These are phyloP conservation scores for Chondrus crispus DNA, from an alignment of 23 red algal genomes.

Conservation along the genomic window DNA sequence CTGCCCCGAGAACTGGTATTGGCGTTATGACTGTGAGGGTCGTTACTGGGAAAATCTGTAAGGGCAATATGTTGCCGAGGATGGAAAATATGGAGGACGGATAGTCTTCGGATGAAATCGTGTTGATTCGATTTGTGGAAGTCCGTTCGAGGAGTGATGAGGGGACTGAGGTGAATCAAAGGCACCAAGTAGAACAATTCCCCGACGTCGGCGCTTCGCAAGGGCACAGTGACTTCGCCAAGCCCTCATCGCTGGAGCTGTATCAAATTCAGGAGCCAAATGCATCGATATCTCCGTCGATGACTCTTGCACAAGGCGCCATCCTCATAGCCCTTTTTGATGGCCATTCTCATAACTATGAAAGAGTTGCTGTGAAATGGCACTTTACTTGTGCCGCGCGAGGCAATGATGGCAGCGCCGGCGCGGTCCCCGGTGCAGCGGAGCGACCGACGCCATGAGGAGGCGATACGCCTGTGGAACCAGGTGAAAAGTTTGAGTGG, in stretches of 20 bases:
- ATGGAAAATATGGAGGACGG: conserved; percentile 4
- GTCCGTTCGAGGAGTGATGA: background rate
- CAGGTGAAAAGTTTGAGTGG: too few relatives aligned
- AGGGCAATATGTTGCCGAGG: background rate
- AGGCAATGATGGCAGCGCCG: too few relatives aligned
- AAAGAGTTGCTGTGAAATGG: conserved; percentile 18
- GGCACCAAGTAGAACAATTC: background rate
- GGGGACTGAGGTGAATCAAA: background rate
- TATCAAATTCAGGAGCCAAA: background rate
- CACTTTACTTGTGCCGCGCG: too few relatives aligned
- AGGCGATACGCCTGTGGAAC: too few relatives aligned
- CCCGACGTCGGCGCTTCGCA: too few relatives aligned
- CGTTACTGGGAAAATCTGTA: background rate
- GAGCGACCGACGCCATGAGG: too few relatives aligned
- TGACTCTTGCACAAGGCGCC: background rate
- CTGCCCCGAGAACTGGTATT: background rate
- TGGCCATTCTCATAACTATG: background rate
- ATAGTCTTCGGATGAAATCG: background rate
- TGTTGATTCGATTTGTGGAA: conserved; percentile 11
- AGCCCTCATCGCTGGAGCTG: background rate
- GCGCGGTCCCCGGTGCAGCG: too few relatives aligned
- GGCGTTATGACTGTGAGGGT: background rate
- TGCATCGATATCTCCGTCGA: background rate
- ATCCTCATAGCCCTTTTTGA: background rate
- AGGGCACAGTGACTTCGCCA: too few relatives aligned